Conservation (phyloP, 257 asterid genomes). For the Nicotiana obtusifolia region DNA sequence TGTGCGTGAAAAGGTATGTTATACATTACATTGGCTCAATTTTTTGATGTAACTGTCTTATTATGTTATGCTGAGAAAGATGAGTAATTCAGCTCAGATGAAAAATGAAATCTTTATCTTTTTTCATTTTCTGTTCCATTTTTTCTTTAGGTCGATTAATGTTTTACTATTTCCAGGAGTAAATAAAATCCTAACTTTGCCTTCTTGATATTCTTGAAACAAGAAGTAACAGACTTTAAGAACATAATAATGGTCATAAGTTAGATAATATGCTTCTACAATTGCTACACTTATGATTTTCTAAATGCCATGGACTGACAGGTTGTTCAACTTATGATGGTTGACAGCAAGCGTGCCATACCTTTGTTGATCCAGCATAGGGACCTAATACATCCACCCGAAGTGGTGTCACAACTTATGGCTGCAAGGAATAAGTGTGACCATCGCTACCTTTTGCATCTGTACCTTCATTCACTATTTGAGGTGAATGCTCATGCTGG, state of each 20-base stretch:
- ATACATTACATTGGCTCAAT: not conserved
- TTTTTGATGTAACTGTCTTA: not conserved
- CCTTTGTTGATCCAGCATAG: slow-evolving; percentile 70
- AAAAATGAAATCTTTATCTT: not conserved
- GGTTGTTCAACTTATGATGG: slow-evolving; percentile 96
- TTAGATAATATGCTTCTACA: not conserved
- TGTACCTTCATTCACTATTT: slow-evolving; percentile 72
- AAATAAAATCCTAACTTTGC: not conserved
- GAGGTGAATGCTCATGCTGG: slow-evolving; percentile 83
- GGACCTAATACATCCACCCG: slow-evolving; percentile 68
- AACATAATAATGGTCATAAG: not conserved
- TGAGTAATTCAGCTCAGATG: slow-evolving; percentile 2
- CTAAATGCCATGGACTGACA: slow-evolving; percentile 30
- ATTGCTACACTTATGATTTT: not conserved
- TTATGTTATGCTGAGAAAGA: not conserved
- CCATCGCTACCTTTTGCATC: slow-evolving; percentile 51
- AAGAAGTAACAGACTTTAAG: not conserved
- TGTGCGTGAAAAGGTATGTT: slow-evolving; percentile 73
- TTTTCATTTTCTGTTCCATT: not conserved
- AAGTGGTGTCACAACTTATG: slow-evolving; percentile 79
- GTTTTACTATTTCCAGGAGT: not conserved
- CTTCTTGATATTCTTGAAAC: not conserved
- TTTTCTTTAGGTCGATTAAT: not conserved
- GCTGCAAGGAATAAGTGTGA: slow-evolving; percentile 68
- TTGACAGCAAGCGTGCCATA: slow-evolving; percentile 79